Evolutionary conservation across 2,329 filamentous ascomycete genomes (phyloP).

Genomic region (Aureobasidium subglaciale): DNA sequence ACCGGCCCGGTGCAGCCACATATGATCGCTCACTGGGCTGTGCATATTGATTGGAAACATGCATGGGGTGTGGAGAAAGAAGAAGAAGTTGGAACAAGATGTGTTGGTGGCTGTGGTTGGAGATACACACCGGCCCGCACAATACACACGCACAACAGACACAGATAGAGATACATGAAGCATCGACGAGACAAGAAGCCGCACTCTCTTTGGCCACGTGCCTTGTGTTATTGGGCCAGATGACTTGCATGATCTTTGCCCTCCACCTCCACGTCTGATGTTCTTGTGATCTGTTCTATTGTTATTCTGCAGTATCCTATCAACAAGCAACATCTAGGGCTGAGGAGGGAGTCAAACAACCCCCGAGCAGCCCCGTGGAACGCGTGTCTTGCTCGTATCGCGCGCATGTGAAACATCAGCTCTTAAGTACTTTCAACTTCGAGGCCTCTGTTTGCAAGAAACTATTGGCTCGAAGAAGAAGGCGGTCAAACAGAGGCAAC

Average conservation of each 20-base stretch:
- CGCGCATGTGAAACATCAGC: not conserved
- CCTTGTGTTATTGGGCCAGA: not conserved
- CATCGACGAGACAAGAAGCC: not conserved
- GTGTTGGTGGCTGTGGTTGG: not conserved
- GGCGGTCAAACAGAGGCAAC: not conserved
- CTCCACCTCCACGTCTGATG: not conserved
- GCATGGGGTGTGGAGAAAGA: not conserved
- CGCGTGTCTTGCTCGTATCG: not conserved
- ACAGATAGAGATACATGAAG: not conserved
- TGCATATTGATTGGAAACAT: not conserved
- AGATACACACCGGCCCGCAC: not conserved
- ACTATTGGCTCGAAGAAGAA: too few species aligned
- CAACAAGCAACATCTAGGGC: not conserved
- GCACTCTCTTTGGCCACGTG: not conserved
- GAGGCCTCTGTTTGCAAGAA: too few species aligned
- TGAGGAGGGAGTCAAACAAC: not conserved
- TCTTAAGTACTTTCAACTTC: not conserved
- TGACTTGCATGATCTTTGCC: not conserved
- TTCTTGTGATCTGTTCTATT: not conserved
- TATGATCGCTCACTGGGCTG: not conserved
- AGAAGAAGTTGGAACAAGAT: not conserved
- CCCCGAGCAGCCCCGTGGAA: not conserved
- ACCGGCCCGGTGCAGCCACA: slow-evolving; percentile 1
- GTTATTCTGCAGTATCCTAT: too few species aligned
- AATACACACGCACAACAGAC: not conserved